Evolutionary conservation across 345 rosid genomes (phyloP).

Genomic region (Noccaea bulbosa): DNA sequence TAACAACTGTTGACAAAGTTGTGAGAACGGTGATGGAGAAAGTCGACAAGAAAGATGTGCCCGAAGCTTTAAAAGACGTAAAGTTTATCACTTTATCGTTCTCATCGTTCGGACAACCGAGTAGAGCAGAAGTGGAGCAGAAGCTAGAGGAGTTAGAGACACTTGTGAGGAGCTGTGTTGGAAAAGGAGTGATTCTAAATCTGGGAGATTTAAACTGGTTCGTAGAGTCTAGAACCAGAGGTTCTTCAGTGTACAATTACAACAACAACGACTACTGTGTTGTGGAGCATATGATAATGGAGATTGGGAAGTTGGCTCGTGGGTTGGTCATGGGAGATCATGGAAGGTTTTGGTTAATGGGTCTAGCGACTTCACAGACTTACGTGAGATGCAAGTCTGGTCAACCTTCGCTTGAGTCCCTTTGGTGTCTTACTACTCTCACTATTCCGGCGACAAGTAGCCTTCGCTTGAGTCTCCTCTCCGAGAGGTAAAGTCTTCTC

Average conservation of each 20-base stretch:
- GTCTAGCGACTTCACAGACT: conserved; percentile 79
- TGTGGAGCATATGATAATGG: conserved; percentile 74
- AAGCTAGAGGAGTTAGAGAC: conserved; percentile 63
- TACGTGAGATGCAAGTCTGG: conserved; percentile 78
- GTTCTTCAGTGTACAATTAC: conserved; percentile 42
- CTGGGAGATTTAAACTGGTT: conserved; percentile 84
- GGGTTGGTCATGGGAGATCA: conserved; percentile 52
- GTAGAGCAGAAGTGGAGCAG: conserved; percentile 58
- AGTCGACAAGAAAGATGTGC: conserved; percentile 62
- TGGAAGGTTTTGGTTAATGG: conserved; percentile 76
- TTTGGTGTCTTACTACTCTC: conserved; percentile 73
- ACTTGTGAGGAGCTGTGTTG: conserved; percentile 49
- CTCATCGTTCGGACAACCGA: conserved; percentile 55
- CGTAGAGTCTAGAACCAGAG: conserved; percentile 52
- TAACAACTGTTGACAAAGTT: conserved; percentile 57
- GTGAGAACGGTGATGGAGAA: conserved; percentile 66
- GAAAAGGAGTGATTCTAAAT: conserved; percentile 62
- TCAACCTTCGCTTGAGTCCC: conserved; percentile 63
- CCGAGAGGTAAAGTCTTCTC: conserved; percentile 63
- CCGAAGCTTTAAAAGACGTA: conserved; percentile 57
- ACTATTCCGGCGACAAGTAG: conserved; percentile 68
- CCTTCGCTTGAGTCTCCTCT: conserved; percentile 72
- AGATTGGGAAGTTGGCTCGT: conserved; percentile 64
- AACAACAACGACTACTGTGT: conserved; percentile 44
- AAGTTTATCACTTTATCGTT: conserved; percentile 60